Evolutionary conservation across 331 rosid species (phyloP), one percentile per base, ranked within the genome.

Genomic region (Quercus lobata): DNA sequence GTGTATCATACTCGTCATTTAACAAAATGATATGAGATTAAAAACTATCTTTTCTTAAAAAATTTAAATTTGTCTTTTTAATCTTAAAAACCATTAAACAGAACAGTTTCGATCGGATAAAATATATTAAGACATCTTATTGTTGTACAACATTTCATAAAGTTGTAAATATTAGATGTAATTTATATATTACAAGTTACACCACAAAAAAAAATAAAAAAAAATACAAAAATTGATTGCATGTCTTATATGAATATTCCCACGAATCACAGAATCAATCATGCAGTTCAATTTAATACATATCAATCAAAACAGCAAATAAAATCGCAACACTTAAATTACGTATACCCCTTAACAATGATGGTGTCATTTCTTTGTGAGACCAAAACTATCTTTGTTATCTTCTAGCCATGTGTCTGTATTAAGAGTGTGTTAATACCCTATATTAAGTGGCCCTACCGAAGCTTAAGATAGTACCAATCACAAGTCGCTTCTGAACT

Each of bases 401-500:
- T 78, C 85, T 76, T 29, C 19, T 52, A 82, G 79, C 75, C 86
- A 84, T 73, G 87, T 86, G 90, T 84, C 71, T 56, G 62, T 75
- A 80, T 86, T 87, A 63, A 84, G 82, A 86, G 76, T 75, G 73
- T 73, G 55, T 77, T 84, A 82, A 76, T 80, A 77, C 65, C 81
- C 62, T 73, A 37, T n/a, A 22, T 60, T 60, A 71, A 44, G 68
- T 68, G 85, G 80, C 41, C 89, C 87, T 86, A 86, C 80, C 9
- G 37, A 73, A 80, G 81, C 83, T 84, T 79, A 82, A 76, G 73
- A 71, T 84, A 82, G 94, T 90, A 90, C 80, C 83, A 78, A 81
- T 92, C 97, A 92, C 41, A 88, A 88, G 94, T 90, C 91, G 77
- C 81, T 72, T 88, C 90, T 75, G 60, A 56, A 27, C 4, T 6